Base-by-base conservation (phyloP, 1,284 basidiomycete species). In the Rhodotorula sp. region DNA sequence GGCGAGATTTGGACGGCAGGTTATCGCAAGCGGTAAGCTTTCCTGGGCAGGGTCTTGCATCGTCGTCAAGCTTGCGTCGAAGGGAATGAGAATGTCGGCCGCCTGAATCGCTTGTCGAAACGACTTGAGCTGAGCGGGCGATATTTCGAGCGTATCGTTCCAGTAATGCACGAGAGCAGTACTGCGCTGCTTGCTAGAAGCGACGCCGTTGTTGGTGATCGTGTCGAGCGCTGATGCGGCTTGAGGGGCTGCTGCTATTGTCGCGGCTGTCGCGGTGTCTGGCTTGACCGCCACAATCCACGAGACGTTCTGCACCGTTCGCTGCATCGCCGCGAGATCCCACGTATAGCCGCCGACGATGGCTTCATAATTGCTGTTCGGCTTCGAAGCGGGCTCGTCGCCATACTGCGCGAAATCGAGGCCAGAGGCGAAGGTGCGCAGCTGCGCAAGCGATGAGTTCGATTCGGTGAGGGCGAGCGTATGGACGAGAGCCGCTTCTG, bases 311-410 rank as follows among this genome's bases (percentile, higher is more conserved):
- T 57, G 59, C 22, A 61, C 59, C 19, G 48, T 46, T 34, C 67
- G 32, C 39, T 61, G 39, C 51, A 74, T 39, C 19, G 44, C 48
- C 11, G 72, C 61, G 11, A 76, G 51, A 62, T 76, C 74, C 29
- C 61, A 62, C 1, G 57, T 66, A 53, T 65, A 74, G 20, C 74
- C 74, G 24, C 60, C 70, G 3, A 54, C 61, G 30, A 70, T 61
- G 24, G 61, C 34, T 61, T 74, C 68, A 34, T 57, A 76, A 22
- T 69, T 64, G 10, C 61, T 56, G 52, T 72, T 64, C 5, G 70
- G 54, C 11, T 59, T 61, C 47, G 62, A 62, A 3, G 68, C 63
- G 7, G 71, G 51, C 8, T 44, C 59, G 59, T 74, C 72, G 32
- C 67, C 70, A 56, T 66, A 68, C 3, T 39, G 69, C 15, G 36